These are phyloP conservation scores for Gamarada debralockiae DNA, from an alignment of 495 filamentous ascomycete species.

Conservation along the genomic window DNA sequence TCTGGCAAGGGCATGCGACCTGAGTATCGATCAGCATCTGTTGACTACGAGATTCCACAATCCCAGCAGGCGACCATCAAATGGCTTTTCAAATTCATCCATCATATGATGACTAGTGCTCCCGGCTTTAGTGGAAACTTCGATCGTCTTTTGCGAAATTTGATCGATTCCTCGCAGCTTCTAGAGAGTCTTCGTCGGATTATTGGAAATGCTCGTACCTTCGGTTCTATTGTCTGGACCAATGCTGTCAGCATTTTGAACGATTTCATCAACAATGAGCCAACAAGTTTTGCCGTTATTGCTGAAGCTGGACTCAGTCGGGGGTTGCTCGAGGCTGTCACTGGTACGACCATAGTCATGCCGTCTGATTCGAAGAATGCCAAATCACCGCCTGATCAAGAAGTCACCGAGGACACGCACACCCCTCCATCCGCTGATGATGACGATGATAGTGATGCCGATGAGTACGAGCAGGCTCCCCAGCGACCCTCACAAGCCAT, in stretches of 20 bases:
- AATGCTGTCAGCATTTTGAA: conserved; percentile 84
- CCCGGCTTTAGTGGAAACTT: conserved; percentile 65
- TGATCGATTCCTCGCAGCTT: conserved; percentile 88
- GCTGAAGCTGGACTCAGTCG: conserved; percentile 88
- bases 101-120: conserved; percentile 86
- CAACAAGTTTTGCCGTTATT: conserved; percentile 93
- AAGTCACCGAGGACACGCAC: not conserved
- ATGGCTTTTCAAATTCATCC: conserved; percentile 92
- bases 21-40: conserved; percentile 72
- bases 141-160: conserved; percentile 83
- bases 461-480: conserved; percentile 6
- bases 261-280: conserved; percentile 98
- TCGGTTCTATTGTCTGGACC: conserved; percentile 92
- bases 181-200: conserved; percentile 74
- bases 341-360: conserved; percentile 37
- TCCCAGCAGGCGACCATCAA: conserved; percentile 89
- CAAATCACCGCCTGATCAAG: not conserved
- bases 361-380: conserved; percentile 11
- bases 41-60: conserved; percentile 90
- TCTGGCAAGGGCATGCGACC: conserved; percentile 68
- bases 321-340: conserved; percentile 76
- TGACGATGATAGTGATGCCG: conserved; percentile 13
- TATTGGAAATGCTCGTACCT: conserved; percentile 72
- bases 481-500: conserved; percentile 8
- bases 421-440: conserved; percentile 12